Conservation (phyloP, 2,329 filamentous ascomycete genomes). For the Colletotrichum navitas region DNA sequence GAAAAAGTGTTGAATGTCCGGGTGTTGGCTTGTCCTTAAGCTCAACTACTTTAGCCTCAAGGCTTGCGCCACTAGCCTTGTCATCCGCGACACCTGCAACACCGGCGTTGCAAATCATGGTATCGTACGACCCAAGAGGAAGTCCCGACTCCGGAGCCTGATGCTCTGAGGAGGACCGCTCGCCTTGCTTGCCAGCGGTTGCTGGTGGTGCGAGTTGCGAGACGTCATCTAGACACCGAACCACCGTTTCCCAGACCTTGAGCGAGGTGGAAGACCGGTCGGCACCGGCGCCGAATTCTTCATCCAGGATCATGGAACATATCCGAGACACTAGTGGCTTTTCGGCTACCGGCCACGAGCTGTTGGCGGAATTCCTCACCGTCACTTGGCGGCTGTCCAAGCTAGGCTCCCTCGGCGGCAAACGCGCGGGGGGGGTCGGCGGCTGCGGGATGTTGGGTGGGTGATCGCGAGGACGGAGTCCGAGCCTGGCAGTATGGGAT, state of each 20-base stretch:
- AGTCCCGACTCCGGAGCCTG: neutral
- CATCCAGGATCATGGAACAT: constrained; percentile 34
- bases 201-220: neutral
- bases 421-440: constrained; percentile 1
- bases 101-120: neutral
- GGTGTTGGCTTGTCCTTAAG: neutral
- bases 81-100: neutral
- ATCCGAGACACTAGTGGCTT: constrained; percentile 28
- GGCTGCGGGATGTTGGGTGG: neutral
- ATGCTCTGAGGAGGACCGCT: neutral
- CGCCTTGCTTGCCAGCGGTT: neutral
- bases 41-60: neutral
- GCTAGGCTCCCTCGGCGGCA: neutral
- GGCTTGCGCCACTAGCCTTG: neutral
- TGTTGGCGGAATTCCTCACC: neutral
- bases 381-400: neutral
- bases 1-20: neutral
- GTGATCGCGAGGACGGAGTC: neutral
- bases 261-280: constrained; percentile 31
- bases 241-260: constrained; percentile 38
- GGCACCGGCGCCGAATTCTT: constrained; percentile 11
- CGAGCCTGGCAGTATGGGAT: constrained; percentile 5
- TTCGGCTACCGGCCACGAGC: neutral
- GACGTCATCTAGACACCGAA: constrained; percentile 24
- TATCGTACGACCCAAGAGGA: neutral